Base-by-base conservation (phyloP, 140 eudicot genomes). In the Flaveria floridana region DNA sequence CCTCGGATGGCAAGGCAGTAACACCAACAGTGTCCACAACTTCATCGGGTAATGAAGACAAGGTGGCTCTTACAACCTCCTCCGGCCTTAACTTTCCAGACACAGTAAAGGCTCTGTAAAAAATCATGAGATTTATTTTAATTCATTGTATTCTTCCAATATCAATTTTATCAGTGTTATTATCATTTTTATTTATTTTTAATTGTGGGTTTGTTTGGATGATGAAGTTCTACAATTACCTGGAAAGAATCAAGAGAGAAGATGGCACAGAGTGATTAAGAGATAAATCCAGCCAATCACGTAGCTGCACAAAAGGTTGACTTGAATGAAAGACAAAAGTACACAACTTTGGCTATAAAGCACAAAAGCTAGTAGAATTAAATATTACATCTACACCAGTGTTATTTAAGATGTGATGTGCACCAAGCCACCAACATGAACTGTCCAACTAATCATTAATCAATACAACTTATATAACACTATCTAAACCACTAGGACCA, bases 251-350 rank as follows among this genome's bases (percentile, higher is more conserved):
- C 74, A 91, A 68, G 63, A 91, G 87, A 25, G 96, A 91, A 74
- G 97, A 91, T 50, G 97, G 96, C 12, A 91, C 92, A 20, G 96
- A 86, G 78, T 86, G 97, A 78, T 90, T 88, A 39, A 90, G 95
- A 50, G 96, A 90, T 51, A 90, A 78, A 79, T 90, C 95, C 85
- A 90, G 80, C 96, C 96, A 90, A 69, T 90, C 96, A 70, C 88
- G 91, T 34, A 90, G 96, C 95, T 90, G 95, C 87, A 86, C 4
- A 75, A 67, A 58, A 50, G 67, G 55, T 1, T 6, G n/a, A n/a
- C 28, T 82, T 58, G 56, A 52, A 30, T 64, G 3, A 73, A 65
- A 65, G 25, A 51, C 44, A 52, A 21, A 50, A 10, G 25, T 30
- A 51, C 44, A 59, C 30, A 50, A 10, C 41, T 30, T 37, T 75